Evolutionary conservation across 192 early-diverging fungal genomes (phyloP).

Genomic region (Rhizophagus prolifer): DNA sequence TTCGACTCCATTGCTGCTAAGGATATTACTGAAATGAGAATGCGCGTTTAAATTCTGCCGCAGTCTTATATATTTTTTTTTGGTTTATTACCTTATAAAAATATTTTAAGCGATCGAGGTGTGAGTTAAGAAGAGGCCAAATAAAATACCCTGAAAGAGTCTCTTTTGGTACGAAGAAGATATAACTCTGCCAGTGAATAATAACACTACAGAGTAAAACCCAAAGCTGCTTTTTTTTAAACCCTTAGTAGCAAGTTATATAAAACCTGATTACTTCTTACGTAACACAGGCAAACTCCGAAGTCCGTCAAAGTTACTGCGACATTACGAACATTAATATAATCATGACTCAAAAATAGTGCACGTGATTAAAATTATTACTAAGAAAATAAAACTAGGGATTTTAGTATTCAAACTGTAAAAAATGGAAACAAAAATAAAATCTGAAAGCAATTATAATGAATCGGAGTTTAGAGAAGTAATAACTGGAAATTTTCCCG

Average conservation of each 20-base stretch:
- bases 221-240: not conserved
- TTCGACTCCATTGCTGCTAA: slow-evolving; percentile 27
- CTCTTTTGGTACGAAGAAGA: not conserved
- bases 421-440: no score
- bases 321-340: not conserved
- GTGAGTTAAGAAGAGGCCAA: not conserved
- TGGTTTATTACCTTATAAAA: not conserved
- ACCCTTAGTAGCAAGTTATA: not conserved
- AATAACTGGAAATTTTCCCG: not conserved
- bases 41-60: not conserved
- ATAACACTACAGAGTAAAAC: not conserved
- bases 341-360: no score
- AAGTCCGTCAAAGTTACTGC: not conserved
- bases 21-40: not conserved
- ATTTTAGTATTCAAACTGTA: no score
- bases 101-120: not conserved
- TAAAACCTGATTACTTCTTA: not conserved
- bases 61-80: not conserved
- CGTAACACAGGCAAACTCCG: not conserved
- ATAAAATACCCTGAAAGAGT: not conserved
- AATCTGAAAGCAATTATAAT: not conserved
- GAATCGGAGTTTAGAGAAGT: not conserved
- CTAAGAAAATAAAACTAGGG: no score
- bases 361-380: no score
- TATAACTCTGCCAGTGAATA: not conserved